Evolutionary conservation across 2,329 filamentous ascomycete species (phyloP).

Genomic region (Zymoseptoria passerinii): DNA sequence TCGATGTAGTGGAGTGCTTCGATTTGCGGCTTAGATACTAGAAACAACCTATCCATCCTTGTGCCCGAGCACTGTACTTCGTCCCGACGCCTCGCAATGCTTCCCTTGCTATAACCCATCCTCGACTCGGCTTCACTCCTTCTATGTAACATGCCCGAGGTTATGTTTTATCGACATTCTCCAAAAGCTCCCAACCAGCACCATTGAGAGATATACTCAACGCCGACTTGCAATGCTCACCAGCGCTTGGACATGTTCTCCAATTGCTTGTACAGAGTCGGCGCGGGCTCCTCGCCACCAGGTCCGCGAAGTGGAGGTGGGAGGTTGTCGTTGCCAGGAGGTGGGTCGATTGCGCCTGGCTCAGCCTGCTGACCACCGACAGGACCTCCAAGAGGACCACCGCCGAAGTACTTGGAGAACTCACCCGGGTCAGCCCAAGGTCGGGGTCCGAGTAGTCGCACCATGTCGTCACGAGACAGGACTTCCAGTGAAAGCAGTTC

Average conservation of each 20-base stretch:
- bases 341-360: constrained; percentile 11
- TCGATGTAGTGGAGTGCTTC: neutral
- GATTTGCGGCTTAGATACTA: neutral
- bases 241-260: constrained; percentile 14
- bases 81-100: neutral
- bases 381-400: constrained; percentile 16
- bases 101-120: neutral
- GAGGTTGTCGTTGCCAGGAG: constrained; percentile 8
- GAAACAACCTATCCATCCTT: neutral
- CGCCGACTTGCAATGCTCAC: constrained; percentile 2
- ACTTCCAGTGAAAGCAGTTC: constrained; percentile 90
- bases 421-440: constrained; percentile 80
- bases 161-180: neutral
- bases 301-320: constrained; percentile 17
- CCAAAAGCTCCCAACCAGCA: neutral
- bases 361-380: constrained; percentile 8
- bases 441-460: constrained; percentile 73
- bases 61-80: neutral
- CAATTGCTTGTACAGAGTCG: constrained; percentile 22
- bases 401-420: constrained; percentile 83
- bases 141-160: neutral
- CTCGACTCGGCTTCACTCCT: neutral
- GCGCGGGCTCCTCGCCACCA: constrained; percentile 18
- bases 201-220: neutral
- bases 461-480: constrained; percentile 82